phyloP scores from a whole-genome alignment of 768 basidiomycete genomes.

The Clathrus columnatus region DNA sequence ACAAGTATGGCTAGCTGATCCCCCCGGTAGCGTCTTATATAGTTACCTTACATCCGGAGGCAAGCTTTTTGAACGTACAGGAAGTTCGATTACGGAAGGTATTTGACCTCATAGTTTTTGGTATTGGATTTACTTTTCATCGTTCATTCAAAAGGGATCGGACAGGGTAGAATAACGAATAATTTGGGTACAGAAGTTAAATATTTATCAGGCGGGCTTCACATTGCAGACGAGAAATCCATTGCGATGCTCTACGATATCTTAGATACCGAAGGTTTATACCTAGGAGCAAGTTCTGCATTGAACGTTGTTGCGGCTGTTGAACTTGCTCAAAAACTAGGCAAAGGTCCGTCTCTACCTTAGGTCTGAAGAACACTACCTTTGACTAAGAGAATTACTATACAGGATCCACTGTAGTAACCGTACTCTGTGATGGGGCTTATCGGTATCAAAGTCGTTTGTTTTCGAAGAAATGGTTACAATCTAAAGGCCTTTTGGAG shows the following conservation, averaged over 20 bases:
- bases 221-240: constrained; percentile 80
- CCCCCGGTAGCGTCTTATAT: constrained; percentile 88
- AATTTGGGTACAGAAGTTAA: constrained; percentile 80
- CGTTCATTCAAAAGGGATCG: constrained; percentile 70
- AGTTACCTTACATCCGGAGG: constrained; percentile 77
- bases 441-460: constrained; percentile 95
- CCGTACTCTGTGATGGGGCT: constrained; percentile 90
- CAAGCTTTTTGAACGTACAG: constrained; percentile 62
- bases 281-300: constrained; percentile 89
- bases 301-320: constrained; percentile 92
- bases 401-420: constrained; percentile 74
- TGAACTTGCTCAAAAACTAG: constrained; percentile 77
- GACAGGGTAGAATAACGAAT: constrained; percentile 90
- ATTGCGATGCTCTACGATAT: constrained; percentile 92
- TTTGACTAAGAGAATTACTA: background rate
- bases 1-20: constrained; percentile 93
- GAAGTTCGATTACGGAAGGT: constrained; percentile 94
- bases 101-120: constrained; percentile 9
- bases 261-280: constrained; percentile 86
- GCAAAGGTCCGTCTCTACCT: constrained; percentile 51
- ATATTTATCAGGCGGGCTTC: constrained; percentile 73
- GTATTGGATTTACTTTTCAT: background rate
- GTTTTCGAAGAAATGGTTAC: constrained; percentile 90
- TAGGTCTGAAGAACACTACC: too few relatives aligned
- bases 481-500: constrained; percentile 63